Base-by-base conservation (phyloP, 768 basidiomycete species). In the Agaricus sinodeliciosus region DNA sequence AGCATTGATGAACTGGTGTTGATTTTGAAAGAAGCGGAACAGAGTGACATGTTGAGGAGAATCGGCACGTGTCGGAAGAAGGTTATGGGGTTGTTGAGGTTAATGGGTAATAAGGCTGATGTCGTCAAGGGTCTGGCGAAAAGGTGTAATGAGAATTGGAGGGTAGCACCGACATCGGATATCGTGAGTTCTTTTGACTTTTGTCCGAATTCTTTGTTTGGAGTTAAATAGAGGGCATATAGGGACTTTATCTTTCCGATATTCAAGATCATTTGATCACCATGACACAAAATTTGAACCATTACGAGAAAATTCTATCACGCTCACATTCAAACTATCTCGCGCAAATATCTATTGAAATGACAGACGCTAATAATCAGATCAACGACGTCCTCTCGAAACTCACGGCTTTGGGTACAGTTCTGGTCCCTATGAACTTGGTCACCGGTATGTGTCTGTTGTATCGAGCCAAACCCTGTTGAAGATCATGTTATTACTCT, bases 71-170 rank as follows among this genome's bases (percentile, higher is more conserved):
- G 96, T 65, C 79, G 96, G 56, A 99, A 98, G 78, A 98, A 99
- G 71, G 96, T 99, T 59, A 98, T 99, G 96, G 96, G 96, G 15
- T 70, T 99, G 26, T 68, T 99, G 51, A 73, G 96, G 57, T 72
- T 99, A 50, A 98, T 99, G 95, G 96, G 96, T 22, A 98, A 96
- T 70, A 99, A 99, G 73, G 96, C 96, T 49, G 96, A 99, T 66
- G 96, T 99, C 58, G 96, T 99, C 58, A 99, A 99, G 67, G 96
- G 96, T 9, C 74, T 98, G 41, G 96, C 96, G 19, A 99, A 99
- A 72, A 76, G 95, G 58, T 97, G 95, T 67, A 96, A 97, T 64
- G 95, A 98, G 71, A 93, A 98, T 62, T 98, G 95, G 96, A 84
- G 92, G 55, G 90, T 98, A 11, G 95, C 96, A 9, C 96, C 96